phyloP scores from a whole-genome alignment of 192 early-diverging fungal genomes.

The Backusella morwellensis region DNA sequence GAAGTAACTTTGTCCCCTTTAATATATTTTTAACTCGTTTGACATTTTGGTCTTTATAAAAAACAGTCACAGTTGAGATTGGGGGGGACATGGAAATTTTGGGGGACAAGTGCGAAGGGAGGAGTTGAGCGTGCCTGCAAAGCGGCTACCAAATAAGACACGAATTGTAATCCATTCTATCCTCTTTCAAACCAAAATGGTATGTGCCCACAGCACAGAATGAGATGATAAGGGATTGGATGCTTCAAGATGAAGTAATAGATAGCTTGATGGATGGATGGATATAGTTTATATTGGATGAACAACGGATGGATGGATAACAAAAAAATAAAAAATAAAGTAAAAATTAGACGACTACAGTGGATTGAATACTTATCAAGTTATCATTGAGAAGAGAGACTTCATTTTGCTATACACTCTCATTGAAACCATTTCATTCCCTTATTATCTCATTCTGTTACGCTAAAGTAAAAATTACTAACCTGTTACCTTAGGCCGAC shows the following conservation, averaged over 20 bases:
- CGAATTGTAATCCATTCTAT: background rate
- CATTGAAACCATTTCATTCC: background rate
- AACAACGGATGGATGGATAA: background rate
- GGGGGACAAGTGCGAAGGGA: background rate
- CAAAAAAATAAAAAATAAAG: slow-evolving; percentile 5
- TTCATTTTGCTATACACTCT: background rate
- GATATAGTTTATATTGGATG: background rate
- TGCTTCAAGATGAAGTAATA: background rate
- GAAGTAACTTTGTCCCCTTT: background rate
- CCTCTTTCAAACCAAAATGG: slow-evolving; percentile 17
- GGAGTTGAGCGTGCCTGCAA: background rate
- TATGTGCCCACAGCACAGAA: background rate
- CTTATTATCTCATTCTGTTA: background rate
- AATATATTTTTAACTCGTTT: no score
- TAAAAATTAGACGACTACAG: background rate
- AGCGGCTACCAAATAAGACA: background rate
- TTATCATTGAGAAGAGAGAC: background rate
- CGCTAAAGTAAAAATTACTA: background rate
- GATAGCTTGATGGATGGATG: slow-evolving; percentile 2
- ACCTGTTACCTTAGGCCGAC: slow-evolving; percentile 64
- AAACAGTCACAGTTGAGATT: background rate
- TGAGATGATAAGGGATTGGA: background rate
- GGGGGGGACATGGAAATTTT: background rate
- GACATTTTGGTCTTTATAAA: background rate
- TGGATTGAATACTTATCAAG: background rate